Conservation (phyloP, 192 early-diverging fungal genomes). For the Cetraspora pellucida region DNA sequence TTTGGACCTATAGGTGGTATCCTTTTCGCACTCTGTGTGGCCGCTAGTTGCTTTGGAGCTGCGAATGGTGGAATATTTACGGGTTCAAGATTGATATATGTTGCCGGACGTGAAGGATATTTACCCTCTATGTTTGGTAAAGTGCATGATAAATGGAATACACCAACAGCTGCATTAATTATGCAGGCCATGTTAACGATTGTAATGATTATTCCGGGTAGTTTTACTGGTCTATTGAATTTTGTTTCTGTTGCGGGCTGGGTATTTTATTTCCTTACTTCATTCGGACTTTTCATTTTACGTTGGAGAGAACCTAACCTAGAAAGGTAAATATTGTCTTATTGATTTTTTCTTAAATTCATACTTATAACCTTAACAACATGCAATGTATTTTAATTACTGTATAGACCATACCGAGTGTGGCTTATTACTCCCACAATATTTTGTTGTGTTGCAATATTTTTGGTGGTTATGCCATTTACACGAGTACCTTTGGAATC, state of each 20-base stretch:
- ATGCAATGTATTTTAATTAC: not conserved
- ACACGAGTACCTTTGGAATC: slow-evolving; percentile 55
- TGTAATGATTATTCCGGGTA: slow-evolving; percentile 65
- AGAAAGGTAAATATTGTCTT: slow-evolving; percentile 31
- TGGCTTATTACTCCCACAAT: slow-evolving; percentile 68
- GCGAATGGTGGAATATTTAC: slow-evolving; percentile 80
- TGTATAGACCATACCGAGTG: slow-evolving; percentile 69
- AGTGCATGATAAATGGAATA: slow-evolving; percentile 57
- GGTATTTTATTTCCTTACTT: slow-evolving; percentile 54
- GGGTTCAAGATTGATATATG: slow-evolving; percentile 69
- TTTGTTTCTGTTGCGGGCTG: slow-evolving; percentile 78
- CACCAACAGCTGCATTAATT: slow-evolving; percentile 68
- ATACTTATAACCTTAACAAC: not conserved
- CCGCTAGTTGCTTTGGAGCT: slow-evolving; percentile 73
- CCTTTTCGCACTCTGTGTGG: slow-evolving; percentile 71
- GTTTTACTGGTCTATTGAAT: slow-evolving; percentile 70
- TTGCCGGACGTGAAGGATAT: slow-evolving; percentile 66
- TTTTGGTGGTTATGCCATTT: slow-evolving; percentile 67
- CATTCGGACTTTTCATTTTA: slow-evolving; percentile 39
- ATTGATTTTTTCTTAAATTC: not conserved
- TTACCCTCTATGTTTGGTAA: slow-evolving; percentile 70
- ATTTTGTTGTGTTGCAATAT: slow-evolving; percentile 62
- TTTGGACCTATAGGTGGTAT: slow-evolving; percentile 71
- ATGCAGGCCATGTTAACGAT: slow-evolving; percentile 62
- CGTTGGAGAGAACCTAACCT: slow-evolving; percentile 67